These are phyloP conservation scores for Auricularia sp. DNA, from an alignment of 768 basidiomycete species.

Conservation along the genomic window DNA sequence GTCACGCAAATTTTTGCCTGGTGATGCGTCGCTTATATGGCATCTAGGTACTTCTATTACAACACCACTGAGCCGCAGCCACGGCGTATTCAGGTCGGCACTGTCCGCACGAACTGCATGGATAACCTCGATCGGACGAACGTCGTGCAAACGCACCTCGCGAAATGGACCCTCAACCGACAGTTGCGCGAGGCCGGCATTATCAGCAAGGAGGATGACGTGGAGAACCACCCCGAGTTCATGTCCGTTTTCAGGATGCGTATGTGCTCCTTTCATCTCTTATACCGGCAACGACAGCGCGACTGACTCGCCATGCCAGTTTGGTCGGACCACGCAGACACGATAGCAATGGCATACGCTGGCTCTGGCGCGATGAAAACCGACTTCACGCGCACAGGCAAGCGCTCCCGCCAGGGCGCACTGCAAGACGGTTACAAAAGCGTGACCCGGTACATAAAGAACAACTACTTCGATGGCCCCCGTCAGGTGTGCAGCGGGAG, in stretches of 20 bases:
- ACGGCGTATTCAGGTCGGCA: constrained; percentile 57
- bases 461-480: constrained; percentile 94
- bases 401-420: constrained; percentile 68
- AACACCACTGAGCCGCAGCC: constrained; percentile 39
- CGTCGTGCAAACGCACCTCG: constrained; percentile 87
- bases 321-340: constrained; percentile 96
- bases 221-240: constrained; percentile 77
- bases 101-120: constrained; percentile 95
- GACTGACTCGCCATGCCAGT: constrained; percentile 36
- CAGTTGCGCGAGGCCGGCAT: constrained; percentile 72
- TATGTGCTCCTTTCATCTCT: not conserved
- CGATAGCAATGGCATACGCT: constrained; percentile 81
- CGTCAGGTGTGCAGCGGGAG: constrained; percentile 49
- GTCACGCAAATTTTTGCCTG: constrained; percentile 10
- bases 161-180: constrained; percentile 69
- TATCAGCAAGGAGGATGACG: constrained; percentile 47
- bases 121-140: constrained; percentile 95
- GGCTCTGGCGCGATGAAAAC: constrained; percentile 95
- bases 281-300: not conserved
- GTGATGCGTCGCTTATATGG: not conserved
- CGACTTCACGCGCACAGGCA: constrained; percentile 91
- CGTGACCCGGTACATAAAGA: constrained; percentile 77
- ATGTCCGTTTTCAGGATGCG: constrained; percentile 51
- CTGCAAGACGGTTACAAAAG: constrained; percentile 85
- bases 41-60: constrained; percentile 65